phyloP scores from a whole-genome alignment of 495 filamentous ascomycete species.

The Ramalina peruviana region DNA sequence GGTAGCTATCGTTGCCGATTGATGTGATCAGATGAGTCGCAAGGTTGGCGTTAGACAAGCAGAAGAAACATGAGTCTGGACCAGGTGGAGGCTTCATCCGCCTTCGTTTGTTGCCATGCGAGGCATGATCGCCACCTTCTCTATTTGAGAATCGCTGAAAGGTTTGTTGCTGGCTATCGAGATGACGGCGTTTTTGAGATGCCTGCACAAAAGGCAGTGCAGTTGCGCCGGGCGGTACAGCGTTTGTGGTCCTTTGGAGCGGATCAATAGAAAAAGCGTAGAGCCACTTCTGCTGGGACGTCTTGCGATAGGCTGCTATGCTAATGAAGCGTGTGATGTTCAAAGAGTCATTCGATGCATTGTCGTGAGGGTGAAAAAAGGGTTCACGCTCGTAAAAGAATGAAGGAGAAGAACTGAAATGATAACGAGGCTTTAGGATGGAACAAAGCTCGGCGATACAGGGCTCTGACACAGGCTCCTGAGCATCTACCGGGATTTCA shows the following conservation, averaged over 20 bases:
- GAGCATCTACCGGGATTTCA: conserved; percentile 28
- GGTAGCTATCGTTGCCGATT: conserved; percentile 70
- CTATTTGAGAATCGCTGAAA: conserved; percentile 46
- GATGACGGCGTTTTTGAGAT: conserved; percentile 44
- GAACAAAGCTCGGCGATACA: conserved; percentile 61
- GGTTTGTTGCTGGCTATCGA: conserved; percentile 31
- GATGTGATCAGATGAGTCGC: conserved; percentile 78
- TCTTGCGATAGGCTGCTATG: conserved; percentile 61
- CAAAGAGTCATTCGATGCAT: conserved; percentile 35
- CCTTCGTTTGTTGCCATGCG: conserved; percentile 38
- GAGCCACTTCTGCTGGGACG: conserved; percentile 64
- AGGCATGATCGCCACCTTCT: conserved; percentile 17
- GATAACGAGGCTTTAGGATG: conserved; percentile 71
- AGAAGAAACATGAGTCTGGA: conserved; percentile 85
- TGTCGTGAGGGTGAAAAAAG: conserved; percentile 58
- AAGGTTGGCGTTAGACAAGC: conserved; percentile 67
- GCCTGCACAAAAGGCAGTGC: conserved; percentile 47
- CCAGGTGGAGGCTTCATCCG: conserved; percentile 43
- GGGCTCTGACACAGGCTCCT: conserved; percentile 31
- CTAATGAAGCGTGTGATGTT: conserved; percentile 78
- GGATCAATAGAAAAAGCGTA: conserved; percentile 76
- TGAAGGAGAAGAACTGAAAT: conserved; percentile 55
- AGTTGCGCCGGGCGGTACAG: conserved; percentile 54
- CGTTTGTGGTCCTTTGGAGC: conserved; percentile 38
- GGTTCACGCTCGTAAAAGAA: conserved; percentile 85